phyloP scores from a whole-genome alignment of 2,329 filamentous ascomycete species.

The Fusarium sp. region DNA sequence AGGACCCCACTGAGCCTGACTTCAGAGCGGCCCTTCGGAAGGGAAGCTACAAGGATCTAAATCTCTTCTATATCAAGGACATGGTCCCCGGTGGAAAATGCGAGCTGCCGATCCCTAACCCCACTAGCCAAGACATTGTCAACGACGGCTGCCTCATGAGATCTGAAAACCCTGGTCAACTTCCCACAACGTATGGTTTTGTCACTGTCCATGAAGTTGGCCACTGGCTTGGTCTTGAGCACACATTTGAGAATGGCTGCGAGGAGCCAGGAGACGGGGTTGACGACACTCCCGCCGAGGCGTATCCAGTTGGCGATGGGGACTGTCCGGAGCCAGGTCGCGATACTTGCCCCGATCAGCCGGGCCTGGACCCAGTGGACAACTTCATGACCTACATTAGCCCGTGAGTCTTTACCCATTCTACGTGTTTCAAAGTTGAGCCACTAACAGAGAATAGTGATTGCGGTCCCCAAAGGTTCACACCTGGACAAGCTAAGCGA shows the following conservation, averaged over 20 bases:
- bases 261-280: constrained; percentile 23
- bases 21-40: constrained; percentile 8
- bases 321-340: neutral
- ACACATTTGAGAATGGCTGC: constrained; percentile 28
- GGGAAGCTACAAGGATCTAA: constrained; percentile 23
- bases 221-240: constrained; percentile 25
- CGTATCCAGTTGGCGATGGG: neutral
- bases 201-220: constrained; percentile 22
- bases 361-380: constrained; percentile 17
- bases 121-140: neutral
- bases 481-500: constrained; percentile 12
- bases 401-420: neutral
- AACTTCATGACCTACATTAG: constrained; percentile 24
- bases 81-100: constrained; percentile 17
- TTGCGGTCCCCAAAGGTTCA: constrained; percentile 17
- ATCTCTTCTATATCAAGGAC: constrained; percentile 9
- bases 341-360: constrained; percentile 24
- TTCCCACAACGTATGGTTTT: neutral
- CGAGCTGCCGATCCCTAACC: constrained; percentile 15
- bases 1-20: neutral
- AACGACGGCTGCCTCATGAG: constrained; percentile 25
- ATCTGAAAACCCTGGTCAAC: neutral
- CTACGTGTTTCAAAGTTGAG: rapidly evolving
- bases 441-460: neutral
- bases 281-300: constrained; percentile 23